These are phyloP conservation scores for Apophysomyces sp. DNA, from an alignment of 371 early-diverging fungal genomes.

Conservation along the genomic window DNA sequence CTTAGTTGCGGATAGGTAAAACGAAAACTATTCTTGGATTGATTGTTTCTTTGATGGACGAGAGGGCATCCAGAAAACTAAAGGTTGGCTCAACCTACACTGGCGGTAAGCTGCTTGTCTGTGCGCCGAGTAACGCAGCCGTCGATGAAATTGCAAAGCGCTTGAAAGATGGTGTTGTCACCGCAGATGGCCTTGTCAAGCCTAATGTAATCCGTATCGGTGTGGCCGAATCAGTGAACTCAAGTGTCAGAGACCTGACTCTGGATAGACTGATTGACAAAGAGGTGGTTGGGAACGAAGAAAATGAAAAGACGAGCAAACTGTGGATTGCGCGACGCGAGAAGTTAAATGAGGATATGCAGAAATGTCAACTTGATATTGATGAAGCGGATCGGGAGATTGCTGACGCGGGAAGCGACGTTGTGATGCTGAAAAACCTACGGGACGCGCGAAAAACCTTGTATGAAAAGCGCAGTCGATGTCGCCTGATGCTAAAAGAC, in stretches of 20 bases:
- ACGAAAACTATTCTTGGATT: conserved; percentile 90
- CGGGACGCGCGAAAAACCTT: conserved; percentile 30
- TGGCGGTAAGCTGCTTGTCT: conserved; percentile 73
- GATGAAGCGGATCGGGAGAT: conserved; percentile 56
- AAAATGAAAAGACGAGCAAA: conserved; percentile 17
- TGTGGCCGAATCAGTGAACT: conserved; percentile 70
- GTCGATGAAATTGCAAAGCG: conserved; percentile 94
- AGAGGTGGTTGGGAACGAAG: conserved; percentile 31
- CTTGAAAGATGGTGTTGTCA: conserved; percentile 68
- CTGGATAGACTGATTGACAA: conserved; percentile 64
- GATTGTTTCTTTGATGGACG: conserved; percentile 69
- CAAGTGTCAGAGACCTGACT: conserved; percentile 69
- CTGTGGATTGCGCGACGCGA: conserved; percentile 23
- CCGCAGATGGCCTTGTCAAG: conserved; percentile 48
- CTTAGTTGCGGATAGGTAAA: conserved; percentile 56
- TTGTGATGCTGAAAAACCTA: conserved; percentile 18
- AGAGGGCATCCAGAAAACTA: conserved; percentile 22
- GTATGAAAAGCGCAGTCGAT: conserved; percentile 27
- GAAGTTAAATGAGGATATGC: conserved; percentile 30
- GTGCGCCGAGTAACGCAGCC: conserved; percentile 98
- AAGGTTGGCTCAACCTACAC: neutral
- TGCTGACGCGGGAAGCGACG: conserved; percentile 30
- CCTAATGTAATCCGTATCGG: conserved; percentile 89
- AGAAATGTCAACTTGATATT: conserved; percentile 45
- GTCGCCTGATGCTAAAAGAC: conserved; percentile 43